These are phyloP conservation scores for Xerocomus potaroensis DNA, from an alignment of 768 basidiomycete species.

Conservation along the genomic window DNA sequence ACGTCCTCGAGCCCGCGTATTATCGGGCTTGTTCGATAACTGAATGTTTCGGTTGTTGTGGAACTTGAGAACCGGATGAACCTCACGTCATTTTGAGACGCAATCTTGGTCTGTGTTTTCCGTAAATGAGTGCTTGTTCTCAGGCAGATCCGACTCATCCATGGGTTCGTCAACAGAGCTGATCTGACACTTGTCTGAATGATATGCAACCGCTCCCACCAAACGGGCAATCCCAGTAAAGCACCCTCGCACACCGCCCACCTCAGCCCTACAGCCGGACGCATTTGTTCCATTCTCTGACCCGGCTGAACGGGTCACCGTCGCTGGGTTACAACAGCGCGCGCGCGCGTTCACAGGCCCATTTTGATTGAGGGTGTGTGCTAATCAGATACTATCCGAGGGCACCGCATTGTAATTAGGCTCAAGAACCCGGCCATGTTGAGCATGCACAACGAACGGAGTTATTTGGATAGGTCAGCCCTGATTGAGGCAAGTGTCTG, in stretches of 20 bases:
- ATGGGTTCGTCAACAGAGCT: constrained; percentile 8
- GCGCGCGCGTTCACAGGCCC: constrained; percentile 19
- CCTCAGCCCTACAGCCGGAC: too few species aligned
- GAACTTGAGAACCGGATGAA: constrained; percentile 9
- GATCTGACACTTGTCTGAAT: constrained; percentile 15
- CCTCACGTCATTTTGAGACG: constrained; percentile 24
- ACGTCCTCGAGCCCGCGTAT: constrained; percentile 15
- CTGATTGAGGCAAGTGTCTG: constrained; percentile 28
- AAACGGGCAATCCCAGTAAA: too few species aligned
- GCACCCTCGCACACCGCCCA: too few species aligned
- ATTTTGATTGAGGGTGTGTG: constrained; percentile 22
- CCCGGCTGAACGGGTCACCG: too few species aligned
- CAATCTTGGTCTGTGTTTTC: too few species aligned
- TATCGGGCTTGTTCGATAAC: not conserved
- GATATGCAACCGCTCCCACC: constrained; percentile 16
- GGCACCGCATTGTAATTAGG: constrained; percentile 35
- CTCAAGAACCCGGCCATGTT: constrained; percentile 26
- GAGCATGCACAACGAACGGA: constrained; percentile 16
- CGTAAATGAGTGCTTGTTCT: too few species aligned
- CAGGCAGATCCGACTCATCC: constrained; percentile 30
- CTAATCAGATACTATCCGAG: constrained; percentile 36
- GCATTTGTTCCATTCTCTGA: too few species aligned
- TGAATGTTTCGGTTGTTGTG: constrained; percentile 20
- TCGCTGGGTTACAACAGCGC: constrained; percentile 30
- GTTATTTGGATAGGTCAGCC: constrained; percentile 14